Evolutionary conservation across 805 yeast species (phyloP).

Genomic region (Candida stauntonica): DNA sequence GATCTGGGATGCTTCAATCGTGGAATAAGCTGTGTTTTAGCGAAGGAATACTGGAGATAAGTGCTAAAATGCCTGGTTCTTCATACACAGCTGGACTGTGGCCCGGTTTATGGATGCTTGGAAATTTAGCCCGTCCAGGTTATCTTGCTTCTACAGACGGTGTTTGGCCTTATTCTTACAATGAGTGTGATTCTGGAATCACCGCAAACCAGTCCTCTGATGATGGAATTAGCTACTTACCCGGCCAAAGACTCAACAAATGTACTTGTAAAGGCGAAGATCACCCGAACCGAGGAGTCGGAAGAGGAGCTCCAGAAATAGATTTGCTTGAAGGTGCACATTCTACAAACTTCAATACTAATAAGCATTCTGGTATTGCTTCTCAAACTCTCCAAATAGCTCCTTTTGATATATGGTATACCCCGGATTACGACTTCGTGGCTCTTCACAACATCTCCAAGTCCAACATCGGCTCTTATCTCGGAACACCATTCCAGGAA

Average conservation of each 20-base stretch:
- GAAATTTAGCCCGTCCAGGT: slow-evolving; percentile 47
- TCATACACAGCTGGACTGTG: slow-evolving; percentile 42
- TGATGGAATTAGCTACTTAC: slow-evolving; percentile 43
- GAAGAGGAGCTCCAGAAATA: slow-evolving; percentile 49
- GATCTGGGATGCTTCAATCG: slow-evolving; percentile 45
- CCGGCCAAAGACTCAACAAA: slow-evolving; percentile 40
- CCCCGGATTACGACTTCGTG: slow-evolving; percentile 44
- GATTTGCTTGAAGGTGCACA: slow-evolving; percentile 46
- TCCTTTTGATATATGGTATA: slow-evolving; percentile 49
- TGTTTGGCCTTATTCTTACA: slow-evolving; percentile 47
- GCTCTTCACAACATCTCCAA: slow-evolving; percentile 37
- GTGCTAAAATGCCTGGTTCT: slow-evolving; percentile 40
- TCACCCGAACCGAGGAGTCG: slow-evolving; percentile 45
- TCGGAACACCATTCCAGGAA: slow-evolving; percentile 50
- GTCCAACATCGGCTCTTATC: slow-evolving; percentile 41
- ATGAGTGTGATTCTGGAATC: slow-evolving; percentile 46
- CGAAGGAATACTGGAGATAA: slow-evolving; percentile 39
- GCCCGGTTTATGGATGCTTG: slow-evolving; percentile 50
- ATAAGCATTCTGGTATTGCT: slow-evolving; percentile 35
- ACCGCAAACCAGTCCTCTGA: slow-evolving; percentile 45
- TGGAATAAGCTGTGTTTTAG: slow-evolving; percentile 47
- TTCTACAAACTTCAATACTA: slow-evolving; percentile 27
- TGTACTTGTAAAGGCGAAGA: slow-evolving; percentile 43
- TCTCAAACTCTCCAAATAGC: slow-evolving; percentile 50
- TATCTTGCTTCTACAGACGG: slow-evolving; percentile 45